These are phyloP conservation scores for Colletotrichum gigasporum DNA, from an alignment of 2,329 filamentous ascomycete genomes.

Conservation along the genomic window DNA sequence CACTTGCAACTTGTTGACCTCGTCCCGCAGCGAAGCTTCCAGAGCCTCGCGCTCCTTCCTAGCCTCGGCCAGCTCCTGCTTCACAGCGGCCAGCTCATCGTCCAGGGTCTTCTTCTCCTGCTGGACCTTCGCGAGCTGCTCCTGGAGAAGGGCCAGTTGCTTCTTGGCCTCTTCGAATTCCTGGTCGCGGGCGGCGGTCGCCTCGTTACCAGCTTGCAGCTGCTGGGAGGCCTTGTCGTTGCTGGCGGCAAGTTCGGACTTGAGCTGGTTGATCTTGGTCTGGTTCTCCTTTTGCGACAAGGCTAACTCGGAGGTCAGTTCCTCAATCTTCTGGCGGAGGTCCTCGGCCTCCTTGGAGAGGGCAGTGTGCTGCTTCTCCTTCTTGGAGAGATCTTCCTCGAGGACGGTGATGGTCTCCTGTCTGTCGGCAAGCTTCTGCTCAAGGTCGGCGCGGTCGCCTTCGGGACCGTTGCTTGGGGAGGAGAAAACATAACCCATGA, in stretches of 20 bases:
- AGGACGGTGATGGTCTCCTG: conserved; percentile 46
- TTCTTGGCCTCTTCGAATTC: conserved; percentile 35
- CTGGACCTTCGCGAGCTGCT: conserved; percentile 37
- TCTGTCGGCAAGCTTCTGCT: conserved; percentile 50
- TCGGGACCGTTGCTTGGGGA: conserved; percentile 45
- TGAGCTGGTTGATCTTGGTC: conserved; percentile 44
- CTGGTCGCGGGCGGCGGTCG: conserved; percentile 31
- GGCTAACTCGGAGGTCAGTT: conserved; percentile 43
- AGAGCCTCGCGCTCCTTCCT: conserved; percentile 46
- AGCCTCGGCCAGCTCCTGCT: conserved; percentile 44
- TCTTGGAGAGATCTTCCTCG: conserved; percentile 45
- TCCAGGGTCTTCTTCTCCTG: conserved; percentile 41
- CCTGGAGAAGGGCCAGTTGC: conserved; percentile 43
- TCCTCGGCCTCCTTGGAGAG: conserved; percentile 47
- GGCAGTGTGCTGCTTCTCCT: conserved; percentile 47
- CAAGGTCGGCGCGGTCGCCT: conserved; percentile 42
- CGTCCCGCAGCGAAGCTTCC: conserved; percentile 41
- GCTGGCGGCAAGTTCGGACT: conserved; percentile 44
- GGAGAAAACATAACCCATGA: conserved; percentile 52
- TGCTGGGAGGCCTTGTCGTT: conserved; percentile 34
- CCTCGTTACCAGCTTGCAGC: conserved; percentile 39
- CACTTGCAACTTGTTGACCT: conserved; percentile 43
- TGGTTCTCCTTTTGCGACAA: conserved; percentile 43
- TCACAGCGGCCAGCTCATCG: conserved; percentile 44
- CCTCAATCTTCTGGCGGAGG: conserved; percentile 49